Evolutionary conservation across 768 basidiomycete genomes (phyloP), one percentile per base, ranked within the genome.

Genomic region (Termitomyces sp.): DNA sequence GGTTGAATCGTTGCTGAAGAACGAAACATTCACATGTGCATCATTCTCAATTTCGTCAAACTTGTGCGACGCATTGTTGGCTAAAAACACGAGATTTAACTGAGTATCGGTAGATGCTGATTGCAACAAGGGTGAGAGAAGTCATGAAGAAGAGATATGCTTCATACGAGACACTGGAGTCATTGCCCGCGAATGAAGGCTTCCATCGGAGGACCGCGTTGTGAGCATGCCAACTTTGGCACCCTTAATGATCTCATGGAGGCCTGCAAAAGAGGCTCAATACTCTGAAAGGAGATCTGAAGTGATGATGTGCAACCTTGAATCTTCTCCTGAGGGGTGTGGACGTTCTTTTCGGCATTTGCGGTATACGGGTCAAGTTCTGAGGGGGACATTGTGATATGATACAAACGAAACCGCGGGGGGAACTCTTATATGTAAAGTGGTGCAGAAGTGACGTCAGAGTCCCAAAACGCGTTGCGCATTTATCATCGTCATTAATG

Each of bases 141-240:
- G 35, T 4, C 18, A 48, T 30, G 55, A 48, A 43, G 14, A 52
- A 41, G 46, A 59, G 41, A 51, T 14, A 2, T 26, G 63, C 30
- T 5, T 70, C 85, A 46, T 64, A 90, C 89, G 82, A 41, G 79
- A 75, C n/a, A 82, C 77, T 20, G 88, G 88, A 16, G 81, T 78
- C 93, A 95, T 95, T 28, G 87, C 87, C 57, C 93, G 82, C 8
- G 91, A 84, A 70, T 95, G 93, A 23, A 95, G 71, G 46, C 81
- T 75, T 0, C 91, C 91, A 56, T 83, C 77, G 14, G 79, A 67
- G 18, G 84, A 79, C 40, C 88, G 86, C 14, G 90, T 91, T 10
- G 89, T 89, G 20, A 95, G 74, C 87, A 94, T 91, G 55, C 87
- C 89, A 0, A 82, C 85, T 65, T 82, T 78, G 9, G 86, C 84